A percentile compares a stretch with the other conserved stretches of the same genome.
Conservation (phyloP, 2,329 filamentous ascomycete species). For the Ophiocordyceps polyrhachis-furcata region DNA sequence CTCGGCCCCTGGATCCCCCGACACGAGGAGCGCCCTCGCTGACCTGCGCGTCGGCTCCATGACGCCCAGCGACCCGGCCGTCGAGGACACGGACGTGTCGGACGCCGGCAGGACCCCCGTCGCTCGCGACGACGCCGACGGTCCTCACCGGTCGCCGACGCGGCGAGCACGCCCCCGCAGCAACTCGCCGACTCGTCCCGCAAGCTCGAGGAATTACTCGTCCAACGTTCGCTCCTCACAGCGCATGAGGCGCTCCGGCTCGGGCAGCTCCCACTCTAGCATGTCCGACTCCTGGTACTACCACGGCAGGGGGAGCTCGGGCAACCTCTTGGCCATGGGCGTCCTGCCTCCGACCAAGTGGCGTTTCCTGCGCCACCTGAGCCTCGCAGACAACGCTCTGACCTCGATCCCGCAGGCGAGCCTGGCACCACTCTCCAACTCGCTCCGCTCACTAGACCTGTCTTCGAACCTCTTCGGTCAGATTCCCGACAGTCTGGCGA, state of each 20-base stretch:
- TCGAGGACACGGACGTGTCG: slow-evolving; percentile 20
- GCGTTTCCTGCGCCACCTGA: slow-evolving; percentile 84
- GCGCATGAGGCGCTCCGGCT: slow-evolving; percentile 71
- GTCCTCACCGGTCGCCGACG: slow-evolving; percentile 19
- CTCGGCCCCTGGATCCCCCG: slow-evolving; percentile 48
- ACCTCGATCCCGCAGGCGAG: slow-evolving; percentile 61
- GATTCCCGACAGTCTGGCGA: slow-evolving; percentile 78
- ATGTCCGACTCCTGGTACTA: slow-evolving; percentile 45
- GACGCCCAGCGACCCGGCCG: slow-evolving; percentile 29
- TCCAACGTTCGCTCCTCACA: slow-evolving; percentile 47
- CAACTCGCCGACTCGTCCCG: slow-evolving; percentile 61
- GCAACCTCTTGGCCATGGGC: slow-evolving; percentile 54
- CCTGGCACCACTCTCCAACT: slow-evolving; percentile 67
- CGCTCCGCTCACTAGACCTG: slow-evolving; percentile 77
- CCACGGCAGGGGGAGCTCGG: slow-evolving; percentile 49
- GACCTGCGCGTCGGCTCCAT: slow-evolving; percentile 43
- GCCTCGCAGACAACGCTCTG: slow-evolving; percentile 77
- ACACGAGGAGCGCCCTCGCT: slow-evolving; percentile 24
- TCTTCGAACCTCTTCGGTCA: slow-evolving; percentile 89
- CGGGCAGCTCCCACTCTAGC: slow-evolving; percentile 80
- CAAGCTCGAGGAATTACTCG: slow-evolving; percentile 54
- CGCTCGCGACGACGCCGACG: slow-evolving; percentile 28
- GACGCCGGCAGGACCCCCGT: slow-evolving; percentile 21
- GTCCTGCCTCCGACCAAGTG: slow-evolving; percentile 74
- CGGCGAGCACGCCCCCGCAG: slow-evolving; percentile 45